Evolutionary conservation across 2,329 filamentous ascomycete species (phyloP).

Genomic region (Beauveria pseudobassiana): DNA sequence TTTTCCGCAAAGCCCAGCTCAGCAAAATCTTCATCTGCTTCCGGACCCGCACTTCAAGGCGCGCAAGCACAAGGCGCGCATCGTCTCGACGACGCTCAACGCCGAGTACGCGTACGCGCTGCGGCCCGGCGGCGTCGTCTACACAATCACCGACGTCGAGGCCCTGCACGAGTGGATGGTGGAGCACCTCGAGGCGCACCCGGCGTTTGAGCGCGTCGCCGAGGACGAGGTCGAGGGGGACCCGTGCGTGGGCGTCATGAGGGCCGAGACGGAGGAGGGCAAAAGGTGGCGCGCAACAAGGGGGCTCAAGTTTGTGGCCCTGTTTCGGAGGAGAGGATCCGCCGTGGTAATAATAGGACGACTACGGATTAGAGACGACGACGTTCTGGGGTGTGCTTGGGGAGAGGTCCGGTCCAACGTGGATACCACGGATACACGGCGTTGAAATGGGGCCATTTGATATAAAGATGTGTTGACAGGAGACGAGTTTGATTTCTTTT

Average conservation of each 20-base stretch:
- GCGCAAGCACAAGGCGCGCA: slow-evolving; percentile 92
- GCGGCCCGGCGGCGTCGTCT: slow-evolving; percentile 75
- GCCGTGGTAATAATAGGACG: slow-evolving; percentile 46
- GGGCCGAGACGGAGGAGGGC: slow-evolving; percentile 84
- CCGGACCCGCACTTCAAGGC: slow-evolving; percentile 96
- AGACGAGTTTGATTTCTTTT: no score
- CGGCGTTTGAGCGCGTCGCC: slow-evolving; percentile 68
- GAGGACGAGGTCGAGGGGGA: slow-evolving; percentile 62
- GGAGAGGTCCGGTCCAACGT: not conserved
- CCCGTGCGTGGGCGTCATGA: slow-evolving; percentile 67
- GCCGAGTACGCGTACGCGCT: slow-evolving; percentile 91
- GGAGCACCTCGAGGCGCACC: slow-evolving; percentile 69
- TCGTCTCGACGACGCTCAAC: slow-evolving; percentile 80
- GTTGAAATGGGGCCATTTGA: not conserved
- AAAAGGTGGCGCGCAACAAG: slow-evolving; percentile 92
- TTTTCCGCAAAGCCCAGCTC: slow-evolving; percentile 76
- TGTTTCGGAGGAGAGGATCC: slow-evolving; percentile 80
- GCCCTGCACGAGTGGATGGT: slow-evolving; percentile 94
- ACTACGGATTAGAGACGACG: no score
- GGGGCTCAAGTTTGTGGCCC: slow-evolving; percentile 87
- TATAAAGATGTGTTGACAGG: not conserved
- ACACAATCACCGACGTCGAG: slow-evolving; percentile 96
- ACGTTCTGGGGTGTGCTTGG: not conserved
- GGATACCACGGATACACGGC: not conserved
- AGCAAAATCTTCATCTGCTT: slow-evolving; percentile 96